A percentile compares a stretch with the other conserved stretches of the same genome.
Conservation (phyloP, 208 protist species). For the Leishmania arabica region DNA sequence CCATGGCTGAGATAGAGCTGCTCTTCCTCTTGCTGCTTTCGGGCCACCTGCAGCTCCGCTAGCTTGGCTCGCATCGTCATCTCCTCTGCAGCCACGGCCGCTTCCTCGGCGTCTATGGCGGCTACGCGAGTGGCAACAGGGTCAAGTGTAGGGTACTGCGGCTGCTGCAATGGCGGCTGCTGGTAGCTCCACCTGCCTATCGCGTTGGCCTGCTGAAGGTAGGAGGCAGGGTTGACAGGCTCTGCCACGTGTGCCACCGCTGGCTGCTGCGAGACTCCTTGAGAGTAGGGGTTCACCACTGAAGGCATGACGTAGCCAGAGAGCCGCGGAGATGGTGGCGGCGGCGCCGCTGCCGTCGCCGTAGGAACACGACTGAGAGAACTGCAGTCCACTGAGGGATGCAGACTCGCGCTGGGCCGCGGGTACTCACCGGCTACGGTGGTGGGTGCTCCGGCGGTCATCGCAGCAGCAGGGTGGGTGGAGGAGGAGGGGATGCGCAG, state of each 20-base stretch:
- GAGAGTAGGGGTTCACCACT: slow-evolving; percentile 36
- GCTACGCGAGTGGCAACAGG: slow-evolving; percentile 30
- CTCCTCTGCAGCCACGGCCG: slow-evolving; percentile 49
- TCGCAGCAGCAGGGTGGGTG: slow-evolving; percentile 4
- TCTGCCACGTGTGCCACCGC: slow-evolving; percentile 4
- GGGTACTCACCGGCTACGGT: background rate
- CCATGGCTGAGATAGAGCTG: slow-evolving; percentile 59
- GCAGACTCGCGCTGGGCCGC: slow-evolving; percentile 1
- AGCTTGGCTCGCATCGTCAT: slow-evolving; percentile 38
- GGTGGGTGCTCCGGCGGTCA: background rate
- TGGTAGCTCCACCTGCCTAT: slow-evolving; percentile 40
- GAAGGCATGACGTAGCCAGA: slow-evolving; percentile 33
- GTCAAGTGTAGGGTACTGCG: slow-evolving; percentile 33
- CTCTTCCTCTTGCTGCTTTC: slow-evolving; percentile 52
- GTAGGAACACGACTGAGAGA: slow-evolving; percentile 3
- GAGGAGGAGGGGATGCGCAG: slow-evolving; percentile 25
- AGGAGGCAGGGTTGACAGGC: slow-evolving; percentile 23
- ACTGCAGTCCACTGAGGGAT: slow-evolving; percentile 17
- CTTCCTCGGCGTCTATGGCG: slow-evolving; percentile 50
- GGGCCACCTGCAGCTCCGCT: slow-evolving; percentile 41
- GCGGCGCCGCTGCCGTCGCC: slow-evolving; percentile 3
- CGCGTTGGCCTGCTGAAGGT: slow-evolving; percentile 32
- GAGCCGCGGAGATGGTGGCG: slow-evolving; percentile 29
- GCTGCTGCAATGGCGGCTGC: slow-evolving; percentile 16
- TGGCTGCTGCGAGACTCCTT: slow-evolving; percentile 6